Evolutionary conservation across 169 alveolate genomes (phyloP), one percentile per base, ranked within the genome.

Genomic region (Plasmodium gonderi): DNA sequence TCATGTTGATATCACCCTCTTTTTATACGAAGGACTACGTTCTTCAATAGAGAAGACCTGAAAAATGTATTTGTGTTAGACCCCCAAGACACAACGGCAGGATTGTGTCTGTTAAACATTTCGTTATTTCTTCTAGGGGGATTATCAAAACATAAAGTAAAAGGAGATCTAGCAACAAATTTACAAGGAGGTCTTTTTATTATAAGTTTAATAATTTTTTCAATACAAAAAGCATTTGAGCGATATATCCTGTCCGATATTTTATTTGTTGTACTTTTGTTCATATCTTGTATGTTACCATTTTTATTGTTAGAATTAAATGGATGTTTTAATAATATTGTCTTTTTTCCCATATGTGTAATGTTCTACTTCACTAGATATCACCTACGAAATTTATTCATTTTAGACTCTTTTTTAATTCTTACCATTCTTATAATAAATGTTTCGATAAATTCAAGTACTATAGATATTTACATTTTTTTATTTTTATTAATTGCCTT

Each of bases 131-230:
- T 87, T 12, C 82, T 75, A 29, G 87, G 90, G 1, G 93, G 93
- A 8, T 77, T 87, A 64, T 51, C 87, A 60, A 23, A 60, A 51
- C 45, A 77, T 23, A 77, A 31, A 60, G 60, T 12, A 2, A 75
- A 87, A 11, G 93, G 79, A 36, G 45, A 77, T 23, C 44, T 87
- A 20, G 44, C 93, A 9, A 77, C 90, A 23, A 75, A 64, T 87
- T 67, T 87, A 42, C 90, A 87, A 64, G 93, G 93, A 40, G 49
- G 40, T 23, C 36, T 87, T 38, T 87, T 87, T 79, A 87, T 87
- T 60, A 36, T 87, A 76, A 87, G 93, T 77, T 76, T 87, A 29
- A 49, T 87, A 6, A 75, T 82, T 47, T 87, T 36, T 76, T 40
- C 89, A 7, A 36, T 87, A 33, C 90, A 87, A 60, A 87, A 75